These are phyloP conservation scores for Colletotrichum tropicicola DNA, from an alignment of 2,329 filamentous ascomycete genomes.

Conservation along the genomic window DNA sequence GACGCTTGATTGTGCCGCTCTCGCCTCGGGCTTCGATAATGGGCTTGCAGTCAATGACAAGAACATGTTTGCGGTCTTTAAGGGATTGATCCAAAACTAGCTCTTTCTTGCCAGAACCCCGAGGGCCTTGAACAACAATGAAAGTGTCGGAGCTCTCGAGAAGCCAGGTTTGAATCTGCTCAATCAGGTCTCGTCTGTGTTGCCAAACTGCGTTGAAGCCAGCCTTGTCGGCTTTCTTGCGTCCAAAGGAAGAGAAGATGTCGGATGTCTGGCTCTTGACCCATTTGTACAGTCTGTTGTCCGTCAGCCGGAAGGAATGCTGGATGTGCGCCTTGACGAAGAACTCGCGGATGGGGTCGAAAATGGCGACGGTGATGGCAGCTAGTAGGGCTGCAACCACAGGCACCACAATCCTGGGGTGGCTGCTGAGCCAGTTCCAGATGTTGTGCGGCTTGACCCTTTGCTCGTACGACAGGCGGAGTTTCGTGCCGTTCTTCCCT, in stretches of 20 bases:
- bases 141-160: conserved; percentile 91
- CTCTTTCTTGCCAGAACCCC: conserved; percentile 90
- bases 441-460: conserved; percentile 81
- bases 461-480: conserved; percentile 86
- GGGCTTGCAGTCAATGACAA: conserved; percentile 92
- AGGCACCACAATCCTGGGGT: conserved; percentile 90
- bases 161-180: conserved; percentile 85
- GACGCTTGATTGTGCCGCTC: conserved; percentile 81
- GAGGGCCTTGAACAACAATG: conserved; percentile 90
- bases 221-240: conserved; percentile 68
- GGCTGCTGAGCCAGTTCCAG: conserved; percentile 86
- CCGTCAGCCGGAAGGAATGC: conserved; percentile 75
- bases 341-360: conserved; percentile 93
- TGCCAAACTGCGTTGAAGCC: conserved; percentile 87
- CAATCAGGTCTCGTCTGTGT: conserved; percentile 82
- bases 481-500: conserved; percentile 77
- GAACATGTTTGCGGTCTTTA: conserved; percentile 76
- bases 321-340: conserved; percentile 92
- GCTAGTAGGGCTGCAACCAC: conserved; percentile 82
- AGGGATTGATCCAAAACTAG: conserved; percentile 87
- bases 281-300: conserved; percentile 82
- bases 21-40: conserved; percentile 93
- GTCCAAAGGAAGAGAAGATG: conserved; percentile 68
- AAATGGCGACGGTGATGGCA: conserved; percentile 84
- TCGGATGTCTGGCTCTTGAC: conserved; percentile 77